Percentiles rank a stretch among this genome's conserved stretches.
Conservation (phyloP, 108 stramenopile genomes). For the Fistulifera pelliculosa region DNA sequence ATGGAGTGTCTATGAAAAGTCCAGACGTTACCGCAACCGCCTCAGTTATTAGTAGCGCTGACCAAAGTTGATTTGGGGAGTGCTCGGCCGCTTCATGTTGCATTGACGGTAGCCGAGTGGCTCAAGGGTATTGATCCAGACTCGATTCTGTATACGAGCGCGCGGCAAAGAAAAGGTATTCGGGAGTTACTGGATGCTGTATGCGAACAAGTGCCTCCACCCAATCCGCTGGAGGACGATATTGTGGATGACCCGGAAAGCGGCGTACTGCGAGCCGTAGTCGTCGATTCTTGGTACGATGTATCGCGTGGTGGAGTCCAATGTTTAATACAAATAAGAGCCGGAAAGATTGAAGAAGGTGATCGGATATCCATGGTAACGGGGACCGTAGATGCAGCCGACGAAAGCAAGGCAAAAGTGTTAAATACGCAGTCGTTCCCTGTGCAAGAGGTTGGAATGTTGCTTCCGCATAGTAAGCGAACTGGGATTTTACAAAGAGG, state of each 20-base stretch:
- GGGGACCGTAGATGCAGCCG: background rate
- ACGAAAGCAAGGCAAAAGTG: background rate
- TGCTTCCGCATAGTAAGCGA: conserved; percentile 66
- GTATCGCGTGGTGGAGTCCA: conserved; percentile 42
- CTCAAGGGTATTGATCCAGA: conserved; percentile 82
- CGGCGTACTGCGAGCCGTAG: conserved; percentile 71
- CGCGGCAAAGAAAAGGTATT: conserved; percentile 72
- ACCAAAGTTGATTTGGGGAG: conserved; percentile 95
- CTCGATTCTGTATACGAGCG: conserved; percentile 79
- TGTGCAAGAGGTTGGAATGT: conserved; percentile 87
- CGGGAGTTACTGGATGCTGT: conserved; percentile 57
- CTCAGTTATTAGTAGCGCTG: conserved; percentile 68
- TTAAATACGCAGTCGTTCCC: conserved; percentile 28
- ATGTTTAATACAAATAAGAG: conserved; percentile 52
- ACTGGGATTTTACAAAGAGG: conserved; percentile 58
- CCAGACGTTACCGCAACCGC: conserved; percentile 40
- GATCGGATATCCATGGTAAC: conserved; percentile 41
- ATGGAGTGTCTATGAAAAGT: conserved; percentile 91
- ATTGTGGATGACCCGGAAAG: conserved; percentile 11
- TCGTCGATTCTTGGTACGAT: conserved; percentile 97
- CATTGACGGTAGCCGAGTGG: conserved; percentile 80
- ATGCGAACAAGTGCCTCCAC: conserved; percentile 65
- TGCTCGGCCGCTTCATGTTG: conserved; percentile 72
- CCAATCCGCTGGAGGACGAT: conserved; percentile 44
- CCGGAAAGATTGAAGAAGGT: conserved; percentile 40